A percentile compares a stretch with the other conserved stretches of the same genome.
These are phyloP conservation scores for Passalora sequoiae DNA, from an alignment of 2,329 filamentous ascomycete genomes.

Conservation along the genomic window DNA sequence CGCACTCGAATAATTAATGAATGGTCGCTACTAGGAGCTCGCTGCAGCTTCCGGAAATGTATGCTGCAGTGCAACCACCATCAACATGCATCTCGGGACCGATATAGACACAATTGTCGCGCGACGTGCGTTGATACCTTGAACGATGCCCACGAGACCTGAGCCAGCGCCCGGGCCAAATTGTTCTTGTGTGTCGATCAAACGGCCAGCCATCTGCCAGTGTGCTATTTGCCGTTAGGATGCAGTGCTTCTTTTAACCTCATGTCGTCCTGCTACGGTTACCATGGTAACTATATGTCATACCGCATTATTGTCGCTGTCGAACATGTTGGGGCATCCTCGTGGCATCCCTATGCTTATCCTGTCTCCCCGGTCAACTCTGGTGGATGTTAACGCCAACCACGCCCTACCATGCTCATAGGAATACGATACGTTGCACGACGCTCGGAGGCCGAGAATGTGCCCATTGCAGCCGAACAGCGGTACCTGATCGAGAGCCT, in stretches of 20 bases:
- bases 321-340: neutral
- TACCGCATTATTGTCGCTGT: neutral
- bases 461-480: too few species aligned
- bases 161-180: slow-evolving; percentile 7
- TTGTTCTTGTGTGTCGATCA: slow-evolving; percentile 10
- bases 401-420: too few species aligned
- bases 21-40: too few species aligned
- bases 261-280: slow-evolving; percentile 8
- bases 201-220: slow-evolving; percentile 9
- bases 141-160: slow-evolving; percentile 18
- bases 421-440: too few species aligned
- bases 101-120: neutral
- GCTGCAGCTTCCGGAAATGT: slow-evolving; percentile 7
- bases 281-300: slow-evolving; percentile 24
- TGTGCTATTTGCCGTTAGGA: slow-evolving; percentile 11
- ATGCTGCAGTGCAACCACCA: slow-evolving; percentile 9
- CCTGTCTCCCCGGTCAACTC: too few species aligned
- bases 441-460: too few species aligned
- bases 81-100: slow-evolving; percentile 3
- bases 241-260: slow-evolving; percentile 17
- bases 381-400: too few species aligned
- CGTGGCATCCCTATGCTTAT: neutral
- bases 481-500: too few species aligned
- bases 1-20: too few species aligned
- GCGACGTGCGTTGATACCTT: slow-evolving; percentile 6